Evolutionary conservation across 192 early-diverging fungal genomes (phyloP), one percentile per base, ranked within the genome.

Genomic region (Backusella circina): DNA sequence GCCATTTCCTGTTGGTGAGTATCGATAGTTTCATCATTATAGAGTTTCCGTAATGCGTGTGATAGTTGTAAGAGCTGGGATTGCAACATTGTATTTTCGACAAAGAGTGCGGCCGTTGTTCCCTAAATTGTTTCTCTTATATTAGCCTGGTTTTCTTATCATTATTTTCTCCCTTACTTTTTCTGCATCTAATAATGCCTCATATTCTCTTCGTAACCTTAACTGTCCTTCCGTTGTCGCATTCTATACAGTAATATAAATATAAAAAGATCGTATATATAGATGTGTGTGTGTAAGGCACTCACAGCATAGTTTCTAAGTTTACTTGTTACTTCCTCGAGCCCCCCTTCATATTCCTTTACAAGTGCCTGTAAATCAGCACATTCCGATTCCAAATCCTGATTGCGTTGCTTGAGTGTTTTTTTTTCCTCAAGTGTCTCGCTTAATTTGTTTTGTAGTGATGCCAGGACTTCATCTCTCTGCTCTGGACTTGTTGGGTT

Each of bases 181-280:
- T 72, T 80, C 79, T 67, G 74, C 79, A 70, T 80, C 71, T 18
- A 80, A 54, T 38, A 80, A 69, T 18, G 79, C 79, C 67, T 80
- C 79, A 65, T 80, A 80, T 67, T 80, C 79, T 64, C 79, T 65
- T 68, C 72, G 67, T 35, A 80, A 26, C 13, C 51, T 67, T 23
- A 75, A 10, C 38, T 80, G 74, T 18, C 75, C 69, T 57, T 80
- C 70, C 23, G 39, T 37, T n/a, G 70, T 30, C 0, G 68, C 57
- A 70, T 36, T 66, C 78, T 79, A 75, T 51, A 75, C 37, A 23
- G 5, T 74, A 18, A 16, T 28, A 47, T 51, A 70, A 64, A 23
- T 9, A 41, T n/a, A n/a, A n/a, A n/a, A n/a, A n/a, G n/a, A n/a
- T n/a, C n/a, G n/a, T n/a, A n/a, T n/a, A n/a, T n/a, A n/a, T n/a